A percentile compares a stretch with the other conserved stretches of the same genome.
Conservation (phyloP, 768 basidiomycete genomes). For the Psilocybe cubensis region DNA sequence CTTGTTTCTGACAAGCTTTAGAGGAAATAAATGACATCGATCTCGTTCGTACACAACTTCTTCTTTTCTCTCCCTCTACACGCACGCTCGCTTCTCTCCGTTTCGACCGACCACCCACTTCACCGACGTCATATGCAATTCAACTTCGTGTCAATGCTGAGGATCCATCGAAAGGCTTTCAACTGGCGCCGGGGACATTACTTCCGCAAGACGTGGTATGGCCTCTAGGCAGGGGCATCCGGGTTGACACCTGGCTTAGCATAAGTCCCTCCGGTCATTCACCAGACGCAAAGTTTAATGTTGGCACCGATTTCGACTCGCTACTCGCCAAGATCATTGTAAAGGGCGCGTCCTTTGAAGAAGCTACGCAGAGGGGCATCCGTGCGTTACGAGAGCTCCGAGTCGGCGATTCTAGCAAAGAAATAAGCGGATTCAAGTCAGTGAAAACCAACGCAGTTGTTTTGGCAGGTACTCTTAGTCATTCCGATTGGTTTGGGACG, state of each 20-base stretch:
- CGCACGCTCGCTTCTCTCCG: constrained; percentile 69
- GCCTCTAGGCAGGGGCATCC: constrained; percentile 86
- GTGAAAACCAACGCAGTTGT: constrained; percentile 36
- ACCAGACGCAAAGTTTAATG: constrained; percentile 26
- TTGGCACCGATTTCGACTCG: constrained; percentile 84
- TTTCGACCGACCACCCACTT: constrained; percentile 67
- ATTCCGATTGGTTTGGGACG: constrained; percentile 30
- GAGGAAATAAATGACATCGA: constrained; percentile 92
- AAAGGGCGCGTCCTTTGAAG: constrained; percentile 79
- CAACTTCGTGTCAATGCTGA: constrained; percentile 93
- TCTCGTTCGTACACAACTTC: constrained; percentile 87
- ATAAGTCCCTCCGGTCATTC: constrained; percentile 58
- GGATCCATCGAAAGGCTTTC: constrained; percentile 74
- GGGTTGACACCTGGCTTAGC: constrained; percentile 86
- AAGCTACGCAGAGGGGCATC: constrained; percentile 81
- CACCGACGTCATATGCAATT: constrained; percentile 76
- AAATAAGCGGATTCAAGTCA: constrained; percentile 48
- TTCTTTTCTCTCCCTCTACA: constrained; percentile 74
- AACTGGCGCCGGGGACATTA: constrained; percentile 85
- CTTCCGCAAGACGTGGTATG: constrained; percentile 67
- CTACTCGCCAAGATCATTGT: constrained; percentile 86
- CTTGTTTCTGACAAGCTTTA: constrained; percentile 24
- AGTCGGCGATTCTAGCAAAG: constrained; percentile 36
- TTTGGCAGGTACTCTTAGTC: constrained; percentile 33
- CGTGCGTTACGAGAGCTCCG: constrained; percentile 83